Conservation (phyloP, 75 land plant genomes). For the Pseudotsuga menziesii region DNA sequence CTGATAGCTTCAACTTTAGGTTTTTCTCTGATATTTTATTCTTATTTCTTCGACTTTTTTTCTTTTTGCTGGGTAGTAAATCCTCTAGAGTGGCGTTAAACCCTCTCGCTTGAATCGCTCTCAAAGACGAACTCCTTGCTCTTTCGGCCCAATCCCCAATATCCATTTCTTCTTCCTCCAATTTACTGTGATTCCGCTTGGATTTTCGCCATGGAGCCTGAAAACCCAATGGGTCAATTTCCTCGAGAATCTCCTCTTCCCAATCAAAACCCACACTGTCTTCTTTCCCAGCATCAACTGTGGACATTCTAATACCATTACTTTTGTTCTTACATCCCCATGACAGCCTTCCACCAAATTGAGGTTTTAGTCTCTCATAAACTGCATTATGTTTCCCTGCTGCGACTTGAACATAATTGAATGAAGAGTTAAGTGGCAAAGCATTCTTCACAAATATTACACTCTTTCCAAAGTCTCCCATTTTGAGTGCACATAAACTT, state of each 20-base stretch:
- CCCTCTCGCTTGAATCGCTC: slow-evolving; percentile 53
- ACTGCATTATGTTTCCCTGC: neutral
- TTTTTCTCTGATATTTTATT: slow-evolving; percentile 4
- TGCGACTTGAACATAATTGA: neutral
- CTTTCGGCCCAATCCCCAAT: slow-evolving; percentile 51
- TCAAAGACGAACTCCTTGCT: slow-evolving; percentile 52
- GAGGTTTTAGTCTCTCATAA: neutral
- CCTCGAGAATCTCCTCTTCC: slow-evolving; percentile 55
- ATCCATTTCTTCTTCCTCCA: slow-evolving; percentile 17
- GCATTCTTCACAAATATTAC: neutral
- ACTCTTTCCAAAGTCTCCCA: neutral
- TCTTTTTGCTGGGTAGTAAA: slow-evolving; percentile 27
- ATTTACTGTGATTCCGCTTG: slow-evolving; percentile 17
- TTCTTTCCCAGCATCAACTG: neutral
- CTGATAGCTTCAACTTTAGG: slow-evolving; percentile 12
- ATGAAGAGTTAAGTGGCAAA: neutral
- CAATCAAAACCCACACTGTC: slow-evolving; percentile 18
- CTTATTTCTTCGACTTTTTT: slow-evolving; percentile 31
- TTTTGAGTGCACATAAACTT: neutral
- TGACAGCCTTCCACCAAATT: neutral
- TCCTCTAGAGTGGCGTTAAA: slow-evolving; percentile 20
- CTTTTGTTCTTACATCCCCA: neutral
- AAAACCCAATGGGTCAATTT: slow-evolving; percentile 21
- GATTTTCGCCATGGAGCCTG: slow-evolving; percentile 15
- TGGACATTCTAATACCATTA: neutral